These are phyloP conservation scores for Phytophthora brassicae DNA, from an alignment of 352 stramenopile genomes.

Conservation along the genomic window DNA sequence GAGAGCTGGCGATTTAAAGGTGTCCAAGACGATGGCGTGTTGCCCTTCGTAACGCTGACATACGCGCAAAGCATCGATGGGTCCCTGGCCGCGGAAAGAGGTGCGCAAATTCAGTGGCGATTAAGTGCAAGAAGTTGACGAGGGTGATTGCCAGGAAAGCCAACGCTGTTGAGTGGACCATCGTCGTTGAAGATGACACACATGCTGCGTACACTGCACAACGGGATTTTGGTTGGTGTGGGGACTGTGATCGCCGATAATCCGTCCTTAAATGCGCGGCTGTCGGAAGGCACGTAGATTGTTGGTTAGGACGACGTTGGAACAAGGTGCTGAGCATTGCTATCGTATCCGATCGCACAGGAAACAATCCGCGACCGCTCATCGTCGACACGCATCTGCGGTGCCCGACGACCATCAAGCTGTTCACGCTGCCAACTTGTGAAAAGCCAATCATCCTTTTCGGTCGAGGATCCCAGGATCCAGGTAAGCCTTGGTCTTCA, in stretches of 20 bases:
- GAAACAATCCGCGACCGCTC: slow-evolving; percentile 65
- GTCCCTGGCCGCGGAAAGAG: slow-evolving; percentile 66
- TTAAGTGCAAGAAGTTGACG: not conserved
- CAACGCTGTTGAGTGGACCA: slow-evolving; percentile 68
- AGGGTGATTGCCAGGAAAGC: slow-evolving; percentile 38
- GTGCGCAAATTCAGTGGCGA: slow-evolving; percentile 23
- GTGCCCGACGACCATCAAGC: slow-evolving; percentile 71
- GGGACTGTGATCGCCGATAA: slow-evolving; percentile 87
- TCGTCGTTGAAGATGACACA: slow-evolving; percentile 89
- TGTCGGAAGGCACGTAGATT: slow-evolving; percentile 45
- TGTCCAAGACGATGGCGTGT: not conserved
- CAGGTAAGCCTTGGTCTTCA: slow-evolving; percentile 12
- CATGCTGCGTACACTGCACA: slow-evolving; percentile 78
- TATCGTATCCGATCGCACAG: slow-evolving; percentile 24
- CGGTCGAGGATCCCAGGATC: slow-evolving; percentile 22
- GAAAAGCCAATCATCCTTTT: slow-evolving; percentile 76
- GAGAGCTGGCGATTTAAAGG: slow-evolving; percentile 19
- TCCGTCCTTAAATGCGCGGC: slow-evolving; percentile 79
- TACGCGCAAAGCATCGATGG: slow-evolving; percentile 92
- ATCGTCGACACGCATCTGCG: slow-evolving; percentile 72
- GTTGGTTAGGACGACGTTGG: not conserved
- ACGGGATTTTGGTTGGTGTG: slow-evolving; percentile 87
- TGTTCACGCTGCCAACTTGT: slow-evolving; percentile 71
- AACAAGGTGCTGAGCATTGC: not conserved
- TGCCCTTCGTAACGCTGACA: slow-evolving; percentile 78